A percentile compares a stretch with the other conserved stretches of the same genome.
Evolutionary conservation across 805 yeast species (phyloP).

Genomic region (Dipodascus albidus): DNA sequence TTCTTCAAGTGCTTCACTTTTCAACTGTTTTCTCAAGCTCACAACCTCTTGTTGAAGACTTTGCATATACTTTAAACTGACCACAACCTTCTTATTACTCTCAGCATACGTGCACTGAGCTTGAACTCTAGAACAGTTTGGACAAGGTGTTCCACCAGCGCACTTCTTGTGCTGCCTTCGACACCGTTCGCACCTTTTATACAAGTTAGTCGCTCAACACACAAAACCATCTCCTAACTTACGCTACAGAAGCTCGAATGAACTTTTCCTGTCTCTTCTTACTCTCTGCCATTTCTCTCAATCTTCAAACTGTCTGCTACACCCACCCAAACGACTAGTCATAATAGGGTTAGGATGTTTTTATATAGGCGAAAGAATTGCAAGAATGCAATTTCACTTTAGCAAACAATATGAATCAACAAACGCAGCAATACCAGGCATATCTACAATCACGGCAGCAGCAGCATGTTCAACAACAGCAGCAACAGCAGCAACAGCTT

Average conservation of each 20-base stretch:
- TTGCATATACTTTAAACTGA: slow-evolving; percentile 14
- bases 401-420: not conserved
- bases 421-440: not conserved
- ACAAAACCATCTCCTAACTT: not conserved
- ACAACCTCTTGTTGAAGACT: slow-evolving; percentile 13
- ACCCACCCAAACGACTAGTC: too few relatives aligned
- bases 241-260: not conserved
- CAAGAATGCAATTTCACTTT: too few relatives aligned
- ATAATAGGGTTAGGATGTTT: not conserved
- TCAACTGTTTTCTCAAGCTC: slow-evolving; percentile 4
- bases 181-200: slow-evolving; percentile 15
- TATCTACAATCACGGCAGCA: not conserved
- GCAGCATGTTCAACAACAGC: not conserved
- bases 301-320: too few relatives aligned
- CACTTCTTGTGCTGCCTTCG: slow-evolving; percentile 17
- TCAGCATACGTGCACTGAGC: slow-evolving; percentile 16
- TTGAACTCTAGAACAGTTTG: slow-evolving; percentile 10
- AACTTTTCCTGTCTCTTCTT: not conserved
- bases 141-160: slow-evolving; percentile 15
- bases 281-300: too few relatives aligned
- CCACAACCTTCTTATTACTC: slow-evolving; percentile 17
- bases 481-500: too few relatives aligned
- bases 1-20: not conserved
- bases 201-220: not conserved
- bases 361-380: not conserved